phyloP scores from a whole-genome alignment of 2,329 filamentous ascomycete species.

The Epichloe amarillans region DNA sequence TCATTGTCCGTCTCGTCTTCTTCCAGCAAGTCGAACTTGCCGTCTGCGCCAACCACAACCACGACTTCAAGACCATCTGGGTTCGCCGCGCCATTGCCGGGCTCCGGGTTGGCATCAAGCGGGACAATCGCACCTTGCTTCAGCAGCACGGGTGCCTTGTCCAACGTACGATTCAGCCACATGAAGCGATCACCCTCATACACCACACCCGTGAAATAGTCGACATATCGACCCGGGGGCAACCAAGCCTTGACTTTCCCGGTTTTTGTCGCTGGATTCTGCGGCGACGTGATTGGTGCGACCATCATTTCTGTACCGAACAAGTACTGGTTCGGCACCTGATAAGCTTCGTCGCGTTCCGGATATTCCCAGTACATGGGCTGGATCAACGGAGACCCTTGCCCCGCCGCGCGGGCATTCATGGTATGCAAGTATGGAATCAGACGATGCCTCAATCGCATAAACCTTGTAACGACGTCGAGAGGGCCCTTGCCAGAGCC shows the following conservation, averaged over 20 bases:
- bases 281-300: slow-evolving; percentile 39
- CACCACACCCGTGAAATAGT: slow-evolving; percentile 42
- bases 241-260: slow-evolving; percentile 41
- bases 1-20: slow-evolving; percentile 7
- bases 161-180: slow-evolving; percentile 34
- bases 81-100: slow-evolving; percentile 33
- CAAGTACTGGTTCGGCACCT: slow-evolving; percentile 42
- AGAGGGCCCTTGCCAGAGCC: slow-evolving; percentile 31
- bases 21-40: slow-evolving; percentile 20
- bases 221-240: slow-evolving; percentile 40
- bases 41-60: slow-evolving; percentile 33
- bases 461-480: slow-evolving; percentile 32
- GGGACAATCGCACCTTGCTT: slow-evolving; percentile 45
- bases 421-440: slow-evolving; percentile 48
- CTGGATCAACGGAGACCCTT: slow-evolving; percentile 40
- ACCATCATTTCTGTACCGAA: slow-evolving; percentile 46
- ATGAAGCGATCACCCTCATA: slow-evolving; percentile 44
- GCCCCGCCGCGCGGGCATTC: slow-evolving; percentile 31
- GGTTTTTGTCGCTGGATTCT: slow-evolving; percentile 31
- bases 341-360: slow-evolving; percentile 37
- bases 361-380: slow-evolving; percentile 52
- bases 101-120: slow-evolving; percentile 30
- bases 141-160: slow-evolving; percentile 38
- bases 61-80: slow-evolving; percentile 35
- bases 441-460: slow-evolving; percentile 43